Evolutionary conservation across 2,329 filamentous ascomycete species (phyloP), one percentile per base, ranked within the genome.

Genomic region (Coleophoma crateriformis): DNA sequence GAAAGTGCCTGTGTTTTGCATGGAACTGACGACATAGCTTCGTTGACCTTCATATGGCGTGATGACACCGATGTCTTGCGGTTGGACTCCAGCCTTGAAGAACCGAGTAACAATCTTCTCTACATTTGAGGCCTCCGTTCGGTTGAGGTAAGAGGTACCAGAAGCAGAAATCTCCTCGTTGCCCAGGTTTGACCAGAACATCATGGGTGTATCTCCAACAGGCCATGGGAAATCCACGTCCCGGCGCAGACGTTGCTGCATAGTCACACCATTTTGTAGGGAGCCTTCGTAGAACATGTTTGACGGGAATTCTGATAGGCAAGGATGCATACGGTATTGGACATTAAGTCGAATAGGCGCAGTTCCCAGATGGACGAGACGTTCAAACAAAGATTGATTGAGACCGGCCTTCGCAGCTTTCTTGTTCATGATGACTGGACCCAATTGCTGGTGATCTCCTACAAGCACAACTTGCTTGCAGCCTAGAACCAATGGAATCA

Each of bases 271-370:
- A 60, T 99, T 99, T 69, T 99, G 94, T 49, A 99, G 78, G 49
- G 90, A 94, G 17, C 94, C 94, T 62, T 97, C 94, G 69, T 99
- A 99, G 69, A 99, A 99, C 94, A 99, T 97, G 72, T 97, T 97
- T 51, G 92, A 97, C 0, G 94, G 94, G 63, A 99, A 99, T 62
- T 95, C 88, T 1, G 94, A 97, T 39, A 99, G 78, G 64, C 92
- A 96, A 22, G 94, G 94, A 64, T 99, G 94, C 94, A 99, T 99
- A 65, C 94, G 92, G 67, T 99, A 99, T 67, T 99, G 94, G 35
- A 96, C 91, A 61, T 96, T 95, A 48, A 99, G 79, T 47, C 92
- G 88, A 59, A 96, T 96, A 7, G 94, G 94, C 37, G 87, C 84
- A 61, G 90, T 87, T 41, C 87, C 87, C n/a, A 97, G 79, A 62